A percentile compares a stretch with the other conserved stretches of the same genome.
Conservation (phyloP, 371 early-diverging fungal species). For the Mucor plumbeus region DNA sequence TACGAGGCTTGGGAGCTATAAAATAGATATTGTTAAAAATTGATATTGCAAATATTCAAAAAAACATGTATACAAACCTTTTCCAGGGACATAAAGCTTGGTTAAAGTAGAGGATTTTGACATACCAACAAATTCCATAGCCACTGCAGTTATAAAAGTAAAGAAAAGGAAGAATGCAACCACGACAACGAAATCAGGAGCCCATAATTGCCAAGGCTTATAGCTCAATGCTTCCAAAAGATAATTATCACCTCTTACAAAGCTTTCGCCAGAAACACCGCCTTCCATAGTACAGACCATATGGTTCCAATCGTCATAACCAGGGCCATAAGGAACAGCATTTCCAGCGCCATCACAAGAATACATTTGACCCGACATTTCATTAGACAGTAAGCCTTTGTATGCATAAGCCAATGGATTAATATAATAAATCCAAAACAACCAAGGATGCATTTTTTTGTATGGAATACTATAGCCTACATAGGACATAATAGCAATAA, state of each 20-base stretch:
- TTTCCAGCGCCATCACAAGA: conserved; percentile 52
- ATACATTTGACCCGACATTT: conserved; percentile 67
- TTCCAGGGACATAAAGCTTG: too few species aligned
- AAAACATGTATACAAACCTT: too few species aligned
- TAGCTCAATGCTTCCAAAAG: conserved; percentile 60
- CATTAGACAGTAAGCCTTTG: conserved; percentile 74
- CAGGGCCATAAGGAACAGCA: conserved; percentile 65
- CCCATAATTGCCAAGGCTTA: conserved; percentile 36
- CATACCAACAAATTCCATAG: conserved; percentile 58
- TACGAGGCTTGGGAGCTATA: conserved; percentile 33
- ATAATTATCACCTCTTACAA: conserved; percentile 66
- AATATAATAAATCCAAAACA: conserved; percentile 77
- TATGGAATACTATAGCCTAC: conserved; percentile 72
- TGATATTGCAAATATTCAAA: too few species aligned
- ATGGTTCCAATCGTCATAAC: conserved; percentile 56
- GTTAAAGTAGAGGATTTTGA: too few species aligned
- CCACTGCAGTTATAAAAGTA: conserved; percentile 42
- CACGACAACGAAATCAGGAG: conserved; percentile 44
- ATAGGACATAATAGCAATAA: conserved; percentile 64
- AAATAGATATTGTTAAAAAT: too few species aligned
- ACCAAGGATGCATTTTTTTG: conserved; percentile 70
- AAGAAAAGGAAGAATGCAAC: conserved; percentile 59
- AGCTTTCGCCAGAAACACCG: conserved; percentile 52
- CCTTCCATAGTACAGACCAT: conserved; percentile 70
- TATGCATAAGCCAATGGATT: conserved; percentile 75